Conservation (phyloP, 1,139 yeast genomes). For the Diutina catenulata region DNA sequence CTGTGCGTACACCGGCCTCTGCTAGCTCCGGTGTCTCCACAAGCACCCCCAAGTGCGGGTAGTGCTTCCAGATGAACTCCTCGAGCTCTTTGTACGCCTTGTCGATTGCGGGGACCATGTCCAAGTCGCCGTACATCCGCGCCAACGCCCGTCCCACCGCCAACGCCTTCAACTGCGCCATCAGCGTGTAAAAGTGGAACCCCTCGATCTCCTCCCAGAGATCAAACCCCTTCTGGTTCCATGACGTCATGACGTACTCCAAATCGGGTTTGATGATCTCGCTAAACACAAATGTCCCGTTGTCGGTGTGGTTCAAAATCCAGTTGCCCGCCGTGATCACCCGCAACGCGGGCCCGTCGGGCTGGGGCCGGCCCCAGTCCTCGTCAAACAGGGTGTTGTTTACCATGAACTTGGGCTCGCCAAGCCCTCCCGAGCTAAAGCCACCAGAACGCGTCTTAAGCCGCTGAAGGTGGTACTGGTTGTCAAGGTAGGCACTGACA, state of each 20-base stretch:
- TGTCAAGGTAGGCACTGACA: slow-evolving; percentile 51
- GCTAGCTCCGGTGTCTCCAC: slow-evolving; percentile 55
- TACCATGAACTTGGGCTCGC: slow-evolving; percentile 79
- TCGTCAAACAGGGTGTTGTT: slow-evolving; percentile 50
- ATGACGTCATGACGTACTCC: slow-evolving; percentile 45
- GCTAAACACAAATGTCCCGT: slow-evolving; percentile 27
- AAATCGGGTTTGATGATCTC: slow-evolving; percentile 62
- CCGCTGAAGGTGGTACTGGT: slow-evolving; percentile 51
- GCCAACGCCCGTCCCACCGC: slow-evolving; percentile 44
- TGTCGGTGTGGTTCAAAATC: slow-evolving; percentile 29
- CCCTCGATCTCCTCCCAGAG: slow-evolving; percentile 86
- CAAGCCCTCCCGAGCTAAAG: slow-evolving; percentile 51
- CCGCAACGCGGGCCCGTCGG: slow-evolving; percentile 89
- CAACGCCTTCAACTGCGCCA: slow-evolving; percentile 64
- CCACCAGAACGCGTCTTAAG: slow-evolving; percentile 57
- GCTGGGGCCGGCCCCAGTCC: slow-evolving; percentile 91
- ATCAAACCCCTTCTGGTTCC: slow-evolving; percentile 66
- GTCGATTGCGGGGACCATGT: slow-evolving; percentile 16
- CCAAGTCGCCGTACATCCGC: slow-evolving; percentile 17
- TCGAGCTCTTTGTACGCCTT: slow-evolving; percentile 22
- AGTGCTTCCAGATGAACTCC: slow-evolving; percentile 27
- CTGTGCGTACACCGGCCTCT: slow-evolving; percentile 36
- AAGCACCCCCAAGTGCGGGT: slow-evolving; percentile 29
- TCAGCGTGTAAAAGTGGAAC: slow-evolving; percentile 65
- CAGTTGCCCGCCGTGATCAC: slow-evolving; percentile 52